Evolutionary conservation across 352 stramenopile species (phyloP), one percentile per base, ranked within the genome.

Genomic region (Phytophthora colocasiae): DNA sequence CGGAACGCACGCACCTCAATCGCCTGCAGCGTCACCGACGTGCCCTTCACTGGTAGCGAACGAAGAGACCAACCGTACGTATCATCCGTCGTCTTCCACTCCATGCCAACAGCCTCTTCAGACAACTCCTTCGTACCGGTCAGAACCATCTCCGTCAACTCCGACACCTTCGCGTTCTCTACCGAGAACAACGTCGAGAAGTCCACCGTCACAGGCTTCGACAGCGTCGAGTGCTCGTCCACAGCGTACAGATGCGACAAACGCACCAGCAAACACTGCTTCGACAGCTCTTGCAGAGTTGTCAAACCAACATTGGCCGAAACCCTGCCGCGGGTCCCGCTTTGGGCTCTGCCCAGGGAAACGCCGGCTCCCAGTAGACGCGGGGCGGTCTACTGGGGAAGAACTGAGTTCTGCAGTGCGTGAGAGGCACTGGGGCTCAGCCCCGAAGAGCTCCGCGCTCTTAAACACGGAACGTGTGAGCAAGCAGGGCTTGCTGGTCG

Each of bases 231-330:
- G 66, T 97, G 84, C 77, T 98, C 93, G 31, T 94, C 83, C 31
- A 95, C 66, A 6, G 83, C 91, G 63, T 96, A 99, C 67, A 99
- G 85, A 80, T 99, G 97, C 40, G 89, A 93, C 47, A 99, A 67
- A 55, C 97, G 95, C 27, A 99, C 66, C 64, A 99, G 75, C 61
- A 96, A 40, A 44, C 79, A 92, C 36, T 89, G 61, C 29, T 90
- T 88, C n/a, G 75, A 75, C 36, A 97, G 73, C 56, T 91, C 69
- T 48, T 86, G 71, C 17, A 98, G 81, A 19, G 96, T 98, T 39
- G 98, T 95, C 17, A 99, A 51, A 58, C 97, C 93, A 4, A 99
- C 83, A 64, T 98, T 98, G n/a, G n/a, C n/a, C n/a, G n/a, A n/a
- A n/a, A n/a, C n/a, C n/a, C n/a, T n/a, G n/a, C n/a, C n/a, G n/a